Base-by-base conservation (phyloP, 1,139 yeast genomes). In the Magnusiomyces fungicola region DNA sequence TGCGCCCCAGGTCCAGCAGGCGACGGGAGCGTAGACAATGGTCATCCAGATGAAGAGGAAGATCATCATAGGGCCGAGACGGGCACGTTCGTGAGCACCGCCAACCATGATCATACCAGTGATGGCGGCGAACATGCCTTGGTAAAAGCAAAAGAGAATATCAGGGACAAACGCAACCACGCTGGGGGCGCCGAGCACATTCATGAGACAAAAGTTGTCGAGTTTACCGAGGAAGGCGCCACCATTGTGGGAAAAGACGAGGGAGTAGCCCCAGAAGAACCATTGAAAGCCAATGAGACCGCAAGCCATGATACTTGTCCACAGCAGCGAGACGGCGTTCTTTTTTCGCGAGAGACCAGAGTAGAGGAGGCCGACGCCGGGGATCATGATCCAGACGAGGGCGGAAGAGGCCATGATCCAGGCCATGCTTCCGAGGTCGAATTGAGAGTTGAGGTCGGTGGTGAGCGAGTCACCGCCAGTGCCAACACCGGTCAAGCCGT, bases 71-170 rank as follows among this genome's bases (percentile, higher is more conserved):
- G 97, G 97, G 39, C 92, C 89, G 56, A 90, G 77, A 61, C 97
- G 78, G n/a, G 96, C 97, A 66, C 97, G 81, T 71, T 92, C 98
- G 67, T 95, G 88, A 45, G 96, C 96, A 65, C 96, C 97, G 64
- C 97, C 97, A 46, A 89, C 78, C 92, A 90, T 83, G 69, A 92
- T 79, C 66, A 87, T 83, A 53, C 94, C 97, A 36, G 97, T 88
- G 49, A 83, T 83, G 63, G 85, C 81, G 46, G 97, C 97, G 63
- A 90, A 90, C 96, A 88, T 88, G 61, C 97, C 95, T 70, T 90
- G 97, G 77, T 81, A 90, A 58, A 87, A 81, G 63, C 90, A 83
- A 71, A 82, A 90, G 53, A 89, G 76, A 53, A 90, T 83, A 65
- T 88, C 96, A 19, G 97, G 97, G 30, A 89, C 73, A 3, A 82